Percentiles rank a stretch among this genome's conserved stretches.
Evolutionary conservation across 2,329 filamentous ascomycete species (phyloP).

Genomic region (Aspergillus japonicus): DNA sequence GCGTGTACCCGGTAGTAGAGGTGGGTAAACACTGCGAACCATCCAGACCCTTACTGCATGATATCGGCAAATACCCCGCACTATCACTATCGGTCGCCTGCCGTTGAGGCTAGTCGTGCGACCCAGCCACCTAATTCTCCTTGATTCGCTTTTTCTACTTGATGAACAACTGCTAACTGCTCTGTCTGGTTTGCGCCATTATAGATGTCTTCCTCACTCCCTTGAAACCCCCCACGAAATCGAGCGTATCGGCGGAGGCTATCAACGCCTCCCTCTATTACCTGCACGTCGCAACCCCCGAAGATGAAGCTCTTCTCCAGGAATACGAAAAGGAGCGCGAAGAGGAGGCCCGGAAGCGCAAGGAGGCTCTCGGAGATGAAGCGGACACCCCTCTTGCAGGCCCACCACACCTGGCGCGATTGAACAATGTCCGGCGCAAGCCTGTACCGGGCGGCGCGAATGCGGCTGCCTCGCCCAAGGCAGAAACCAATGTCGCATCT

Average conservation of each 20-base stretch:
- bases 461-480: conserved; percentile 4
- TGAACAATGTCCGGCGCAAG: conserved; percentile 43
- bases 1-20: conserved; percentile 84
- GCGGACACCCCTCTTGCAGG: conserved; percentile 20
- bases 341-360: conserved; percentile 26
- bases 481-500: conserved; percentile 13
- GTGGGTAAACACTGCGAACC: conserved; percentile 46
- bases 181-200: conserved; percentile 1
- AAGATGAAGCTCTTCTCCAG: conserved; percentile 50
- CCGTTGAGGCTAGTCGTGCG: not conserved
- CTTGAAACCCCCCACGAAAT: conserved; percentile 79
- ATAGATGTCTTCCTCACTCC: conserved; percentile 89
- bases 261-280: conserved; percentile 88
- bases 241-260: conserved; percentile 80
- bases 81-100: not conserved
- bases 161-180: conserved; percentile 13
- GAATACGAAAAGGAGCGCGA: conserved; percentile 40
- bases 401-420: conserved; percentile 30
- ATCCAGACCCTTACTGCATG: not conserved
- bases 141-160: not conserved
- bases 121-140: not conserved
- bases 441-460: conserved; percentile 29
- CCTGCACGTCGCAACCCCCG: conserved; percentile 71
- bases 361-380: conserved; percentile 24
- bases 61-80: conserved; percentile 9